Conservation (phyloP, 108 stramenopile species). For the Cylindrotheca closterium region DNA sequence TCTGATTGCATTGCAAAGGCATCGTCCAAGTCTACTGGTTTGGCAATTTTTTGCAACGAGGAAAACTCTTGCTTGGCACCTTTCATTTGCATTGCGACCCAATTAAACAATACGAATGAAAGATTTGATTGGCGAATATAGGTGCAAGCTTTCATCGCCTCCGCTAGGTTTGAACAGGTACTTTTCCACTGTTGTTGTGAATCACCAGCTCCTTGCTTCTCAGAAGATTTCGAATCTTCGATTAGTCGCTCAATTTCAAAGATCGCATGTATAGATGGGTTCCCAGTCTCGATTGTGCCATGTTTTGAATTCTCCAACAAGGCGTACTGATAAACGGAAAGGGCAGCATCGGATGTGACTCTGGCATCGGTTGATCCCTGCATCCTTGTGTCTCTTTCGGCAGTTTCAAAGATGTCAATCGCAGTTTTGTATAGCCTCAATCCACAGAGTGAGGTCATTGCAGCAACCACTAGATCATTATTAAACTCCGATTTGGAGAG, state of each 20-base stretch:
- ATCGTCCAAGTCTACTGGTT: background rate
- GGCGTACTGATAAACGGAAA: constrained; percentile 9
- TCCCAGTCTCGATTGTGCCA: constrained; percentile 16
- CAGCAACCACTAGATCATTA: constrained; percentile 30
- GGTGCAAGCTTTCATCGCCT: constrained; percentile 29
- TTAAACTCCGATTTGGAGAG: background rate
- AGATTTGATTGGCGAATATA: constrained; percentile 25
- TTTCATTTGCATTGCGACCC: constrained; percentile 1
- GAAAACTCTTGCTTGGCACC: background rate
- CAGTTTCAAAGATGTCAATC: constrained; percentile 14
- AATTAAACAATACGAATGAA: constrained; percentile 13
- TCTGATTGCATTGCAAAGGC: constrained; percentile 7
- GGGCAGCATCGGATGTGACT: background rate
- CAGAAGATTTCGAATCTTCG: background rate
- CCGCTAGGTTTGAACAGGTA: constrained; percentile 4
- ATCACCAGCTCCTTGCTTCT: background rate
- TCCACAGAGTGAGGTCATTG: constrained; percentile 47
- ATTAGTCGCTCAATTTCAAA: constrained; percentile 18
- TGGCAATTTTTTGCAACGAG: background rate
- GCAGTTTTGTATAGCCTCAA: constrained; percentile 41
- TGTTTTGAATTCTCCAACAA: background rate
- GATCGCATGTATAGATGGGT: constrained; percentile 23
- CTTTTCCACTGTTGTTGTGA: background rate
- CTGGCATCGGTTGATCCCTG: background rate
- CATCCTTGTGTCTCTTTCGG: no score